These are phyloP conservation scores for Russula abietina DNA, from an alignment of 768 basidiomycete species.

Conservation along the genomic window DNA sequence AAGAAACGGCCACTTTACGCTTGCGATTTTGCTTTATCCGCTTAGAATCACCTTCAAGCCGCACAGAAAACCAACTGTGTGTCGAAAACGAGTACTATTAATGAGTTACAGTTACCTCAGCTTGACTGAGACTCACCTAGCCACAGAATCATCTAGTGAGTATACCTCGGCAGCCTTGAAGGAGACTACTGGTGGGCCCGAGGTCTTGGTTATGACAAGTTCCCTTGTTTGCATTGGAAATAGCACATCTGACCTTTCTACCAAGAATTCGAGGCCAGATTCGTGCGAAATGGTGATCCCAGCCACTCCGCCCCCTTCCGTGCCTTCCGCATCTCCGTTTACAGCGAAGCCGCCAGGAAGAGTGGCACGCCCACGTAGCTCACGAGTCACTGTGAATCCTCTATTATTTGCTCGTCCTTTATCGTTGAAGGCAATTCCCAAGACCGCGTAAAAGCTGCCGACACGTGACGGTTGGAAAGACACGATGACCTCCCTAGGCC, in stretches of 20 bases:
- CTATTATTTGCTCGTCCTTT: background rate
- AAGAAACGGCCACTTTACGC: background rate
- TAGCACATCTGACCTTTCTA: background rate
- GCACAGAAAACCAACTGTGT: slow-evolving; percentile 8
- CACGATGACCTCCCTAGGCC: background rate
- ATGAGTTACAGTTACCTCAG: background rate
- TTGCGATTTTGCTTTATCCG: background rate
- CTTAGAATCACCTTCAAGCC: background rate
- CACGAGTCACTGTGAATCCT: slow-evolving; percentile 8
- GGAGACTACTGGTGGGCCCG: background rate
- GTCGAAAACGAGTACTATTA: too few relatives aligned
- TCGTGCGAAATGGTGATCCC: slow-evolving; percentile 13
- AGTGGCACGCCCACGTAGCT: background rate
- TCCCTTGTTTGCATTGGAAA: background rate
- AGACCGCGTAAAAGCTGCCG: background rate
- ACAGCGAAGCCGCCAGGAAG: background rate
- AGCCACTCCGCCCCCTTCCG: background rate
- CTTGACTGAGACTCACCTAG: background rate
- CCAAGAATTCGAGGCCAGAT: slow-evolving; percentile 14
- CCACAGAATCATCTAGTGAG: background rate
- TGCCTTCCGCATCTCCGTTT: background rate
- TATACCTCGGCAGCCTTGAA: background rate
- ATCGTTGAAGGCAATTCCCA: slow-evolving; percentile 3
- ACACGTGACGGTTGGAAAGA: background rate
- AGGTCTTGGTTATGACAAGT: slow-evolving; percentile 11